Base-by-base conservation (phyloP, 352 stramenopile species). In the Phytophthora foliorum region DNA sequence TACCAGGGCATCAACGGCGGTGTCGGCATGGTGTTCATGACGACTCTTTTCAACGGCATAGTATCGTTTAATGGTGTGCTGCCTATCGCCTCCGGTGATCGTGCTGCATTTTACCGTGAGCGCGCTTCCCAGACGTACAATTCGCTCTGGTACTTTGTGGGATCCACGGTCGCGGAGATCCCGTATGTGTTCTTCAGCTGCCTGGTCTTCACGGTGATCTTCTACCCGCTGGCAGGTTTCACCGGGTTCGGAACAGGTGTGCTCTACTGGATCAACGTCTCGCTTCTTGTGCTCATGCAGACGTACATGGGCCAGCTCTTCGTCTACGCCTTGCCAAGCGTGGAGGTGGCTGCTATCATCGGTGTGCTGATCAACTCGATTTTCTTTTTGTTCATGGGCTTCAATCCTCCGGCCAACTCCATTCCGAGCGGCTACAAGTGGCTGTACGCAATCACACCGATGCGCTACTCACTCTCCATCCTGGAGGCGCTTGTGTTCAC, bases 101-200 rank as follows among this genome's bases (percentile, higher is more conserved):
- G 81, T 72, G 39, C 41, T 81, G 36, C 63, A 13, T 67, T 61
- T 41, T 98, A 98, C 78, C 80, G 93, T 11, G 94, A 98, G 67
- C 91, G 95, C 29, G 85, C 90, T 16, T 84, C 91, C n/a, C 70
- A 94, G 67, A 98, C 97, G 66, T 99, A 99, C 74, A 86, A 89
- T 45, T 69, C 86, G 31, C 67, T 85, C 14, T 88, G 90, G 66
- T 95, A 98, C 66, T 87, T 86, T 24, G 58, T 97, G 13, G 82
- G 86, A 13, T 86, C 82, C 41, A 93, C 80, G 13, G 25, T 98
- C 22, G 78, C 82, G 14, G 94, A 98, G 80, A 81, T 88, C 49
- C 81, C 81, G 44, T 89, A 72, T 41, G 92, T 59, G 71, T 74
- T 84, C 32, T 57, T 73, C n/a, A 65, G 50, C 7, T 63, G 54